Conservation (phyloP, 1,284 basidiomycete genomes). For the Ceratobasidium sp. region DNA sequence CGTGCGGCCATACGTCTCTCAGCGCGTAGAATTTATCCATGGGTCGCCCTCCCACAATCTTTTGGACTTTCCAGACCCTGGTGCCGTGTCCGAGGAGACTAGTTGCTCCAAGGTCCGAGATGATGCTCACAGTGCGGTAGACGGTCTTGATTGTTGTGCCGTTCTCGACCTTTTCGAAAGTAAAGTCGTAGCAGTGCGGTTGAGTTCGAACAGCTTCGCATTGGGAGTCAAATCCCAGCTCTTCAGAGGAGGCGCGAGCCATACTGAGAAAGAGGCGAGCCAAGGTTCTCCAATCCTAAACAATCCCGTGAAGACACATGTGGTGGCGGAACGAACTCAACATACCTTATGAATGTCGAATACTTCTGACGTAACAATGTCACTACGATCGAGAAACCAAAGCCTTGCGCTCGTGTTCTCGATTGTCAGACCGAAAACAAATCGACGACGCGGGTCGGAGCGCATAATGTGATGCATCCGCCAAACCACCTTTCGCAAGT, state of each 20-base stretch:
- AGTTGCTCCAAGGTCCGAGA: not conserved
- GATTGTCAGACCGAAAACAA: constrained; percentile 43
- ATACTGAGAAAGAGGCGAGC: not conserved
- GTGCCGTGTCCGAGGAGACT: constrained; percentile 12
- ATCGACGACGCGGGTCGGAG: constrained; percentile 44
- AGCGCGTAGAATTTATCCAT: not conserved
- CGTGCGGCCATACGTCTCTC: constrained; percentile 10
- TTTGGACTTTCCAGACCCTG: constrained; percentile 13
- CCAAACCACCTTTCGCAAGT: constrained; percentile 35
- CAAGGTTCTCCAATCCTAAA: constrained; percentile 1
- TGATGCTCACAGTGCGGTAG: constrained; percentile 1
- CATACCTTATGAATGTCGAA: constrained; percentile 23
- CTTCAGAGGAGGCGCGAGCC: not conserved
- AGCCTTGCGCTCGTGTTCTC: constrained; percentile 33
- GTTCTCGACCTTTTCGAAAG: not conserved
- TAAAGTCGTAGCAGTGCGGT: not conserved
- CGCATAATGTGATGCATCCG: constrained; percentile 43
- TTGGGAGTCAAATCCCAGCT: constrained; percentile 19
- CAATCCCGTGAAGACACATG: too few species aligned
- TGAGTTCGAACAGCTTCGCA: not conserved
- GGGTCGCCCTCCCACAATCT: not conserved
- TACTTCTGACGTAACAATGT: not conserved
- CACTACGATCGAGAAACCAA: constrained; percentile 16
- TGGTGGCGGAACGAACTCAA: not conserved
- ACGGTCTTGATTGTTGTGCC: not conserved